Evolutionary conservation across 345 rosid genomes (phyloP), one percentile per base, ranked within the genome.

Genomic region (Kandelia obovata): DNA sequence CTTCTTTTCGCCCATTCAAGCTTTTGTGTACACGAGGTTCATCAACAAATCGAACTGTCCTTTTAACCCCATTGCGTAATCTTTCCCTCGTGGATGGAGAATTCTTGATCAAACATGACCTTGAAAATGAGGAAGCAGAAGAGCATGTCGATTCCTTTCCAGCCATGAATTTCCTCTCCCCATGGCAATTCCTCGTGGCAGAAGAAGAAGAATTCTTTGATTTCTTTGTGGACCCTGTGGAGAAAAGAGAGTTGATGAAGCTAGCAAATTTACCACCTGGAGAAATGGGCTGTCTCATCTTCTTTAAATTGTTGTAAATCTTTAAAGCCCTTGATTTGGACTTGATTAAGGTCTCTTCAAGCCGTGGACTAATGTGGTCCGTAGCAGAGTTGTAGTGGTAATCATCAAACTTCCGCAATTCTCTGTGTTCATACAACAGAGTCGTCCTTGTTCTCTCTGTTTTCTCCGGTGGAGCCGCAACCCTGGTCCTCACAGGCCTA

Each of bases 261-360:
- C 65, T 87, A 1, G 90, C 82, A 51, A 95, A 81, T 46, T 89
- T 70, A 21, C 88, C 89, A 2, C 82, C 92, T 0, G 99, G 97
- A 8, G 99, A 95, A 84, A 91, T 86, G 51, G 99, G 96, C 56
- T 91, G 91, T 69, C 87, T 89, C 65, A 83, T 83, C 69, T 87
- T 88, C 85, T 84, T 90, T 13, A 80, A 66, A 67, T 86, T 86
- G 65, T 78, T 69, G 69, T 86, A 83, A 72, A 86, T 83, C 78
- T 86, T 89, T 52, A 73, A 34, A 0, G 89, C 89, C 77, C 96
- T 87, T 63, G 83, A 83, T 77, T 85, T 88, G 1, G 83, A 58
- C 64, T 78, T 86, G 58, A 77, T 76, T 58, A 81, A 64, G 13
- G 30, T 64, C n/a, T 83, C 88, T 0, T 82, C 87, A 26, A 73